Conservation (phyloP, 768 basidiomycete genomes). For the Auriscalpium orientale region DNA sequence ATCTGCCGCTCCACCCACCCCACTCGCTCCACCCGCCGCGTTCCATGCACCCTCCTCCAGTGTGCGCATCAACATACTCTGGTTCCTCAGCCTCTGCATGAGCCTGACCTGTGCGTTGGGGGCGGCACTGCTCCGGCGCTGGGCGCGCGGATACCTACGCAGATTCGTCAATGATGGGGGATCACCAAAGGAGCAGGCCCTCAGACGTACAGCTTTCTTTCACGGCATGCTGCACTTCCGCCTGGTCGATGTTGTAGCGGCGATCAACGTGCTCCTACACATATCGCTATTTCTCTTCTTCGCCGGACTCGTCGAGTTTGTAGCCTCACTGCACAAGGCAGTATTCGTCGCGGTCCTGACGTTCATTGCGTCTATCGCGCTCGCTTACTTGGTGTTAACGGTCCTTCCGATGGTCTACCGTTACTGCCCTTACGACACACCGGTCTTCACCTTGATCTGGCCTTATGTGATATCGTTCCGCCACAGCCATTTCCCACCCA, state of each 20-base stretch:
- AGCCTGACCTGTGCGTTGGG: conserved; percentile 8
- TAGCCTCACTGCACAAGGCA: conserved; percentile 1
- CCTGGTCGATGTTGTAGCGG: conserved; percentile 8
- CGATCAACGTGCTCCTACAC: conserved; percentile 10
- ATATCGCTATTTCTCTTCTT: conserved; percentile 9
- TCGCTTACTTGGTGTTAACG: conserved; percentile 3
- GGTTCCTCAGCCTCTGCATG: conserved; percentile 9
- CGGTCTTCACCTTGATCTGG: not conserved
- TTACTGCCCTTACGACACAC: conserved; percentile 10
- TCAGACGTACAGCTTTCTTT: conserved; percentile 6
- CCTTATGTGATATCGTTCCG: too few relatives aligned
- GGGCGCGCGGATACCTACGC: conserved; percentile 8
- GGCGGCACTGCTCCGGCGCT: conserved; percentile 7
- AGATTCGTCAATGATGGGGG: conserved; percentile 3
- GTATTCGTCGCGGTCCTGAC: conserved; percentile 1
- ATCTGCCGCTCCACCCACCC: not conserved
- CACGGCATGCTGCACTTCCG: conserved; percentile 4
- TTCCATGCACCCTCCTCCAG: not conserved
- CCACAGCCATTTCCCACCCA: too few relatives aligned
- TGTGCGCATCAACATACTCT: conserved; percentile 8
- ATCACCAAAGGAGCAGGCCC: conserved; percentile 4
- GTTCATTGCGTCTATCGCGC: not conserved
- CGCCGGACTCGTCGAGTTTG: conserved; percentile 8
- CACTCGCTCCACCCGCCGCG: too few relatives aligned
- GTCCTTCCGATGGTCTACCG: conserved; percentile 6